Conservation (phyloP, 2,329 filamentous ascomycete species). For the Penicillium hordei region DNA sequence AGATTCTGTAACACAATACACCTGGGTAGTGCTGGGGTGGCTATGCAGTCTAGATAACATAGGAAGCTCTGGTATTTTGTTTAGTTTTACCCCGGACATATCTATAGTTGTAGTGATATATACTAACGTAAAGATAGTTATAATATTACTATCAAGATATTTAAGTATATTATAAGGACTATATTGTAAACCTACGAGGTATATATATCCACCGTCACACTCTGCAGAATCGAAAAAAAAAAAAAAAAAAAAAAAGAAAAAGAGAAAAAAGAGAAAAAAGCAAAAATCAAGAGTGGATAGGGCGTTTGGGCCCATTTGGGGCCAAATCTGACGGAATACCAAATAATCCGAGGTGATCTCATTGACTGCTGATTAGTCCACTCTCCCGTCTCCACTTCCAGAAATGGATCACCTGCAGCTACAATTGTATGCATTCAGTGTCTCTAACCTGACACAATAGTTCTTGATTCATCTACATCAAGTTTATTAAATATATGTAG, state of each 20-base stretch:
- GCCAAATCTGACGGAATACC: constrained; percentile 1
- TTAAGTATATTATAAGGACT: neutral
- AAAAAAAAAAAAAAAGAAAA: neutral
- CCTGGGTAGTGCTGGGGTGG: neutral
- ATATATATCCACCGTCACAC: neutral
- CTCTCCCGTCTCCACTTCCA: neutral
- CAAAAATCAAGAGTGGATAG: neutral
- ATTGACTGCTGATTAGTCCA: constrained; percentile 5
- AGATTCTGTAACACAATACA: constrained; percentile 7
- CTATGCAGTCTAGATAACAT: neutral
- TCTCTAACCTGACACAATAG: neutral
- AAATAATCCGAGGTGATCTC: constrained; percentile 15
- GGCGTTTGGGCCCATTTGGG: neutral
- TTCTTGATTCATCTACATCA: neutral
- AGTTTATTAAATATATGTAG: neutral
- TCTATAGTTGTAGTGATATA: neutral
- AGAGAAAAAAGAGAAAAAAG: neutral
- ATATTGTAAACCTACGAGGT: neutral
- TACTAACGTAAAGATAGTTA: neutral
- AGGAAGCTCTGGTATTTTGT: neutral
- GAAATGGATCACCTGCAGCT: neutral
- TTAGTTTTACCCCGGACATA: neutral
- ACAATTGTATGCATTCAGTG: neutral
- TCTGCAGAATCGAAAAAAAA: neutral
- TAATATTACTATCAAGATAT: neutral